These are phyloP conservation scores for Colletotrichum sansevieriae DNA, from an alignment of 2,329 filamentous ascomycete genomes.

Conservation along the genomic window DNA sequence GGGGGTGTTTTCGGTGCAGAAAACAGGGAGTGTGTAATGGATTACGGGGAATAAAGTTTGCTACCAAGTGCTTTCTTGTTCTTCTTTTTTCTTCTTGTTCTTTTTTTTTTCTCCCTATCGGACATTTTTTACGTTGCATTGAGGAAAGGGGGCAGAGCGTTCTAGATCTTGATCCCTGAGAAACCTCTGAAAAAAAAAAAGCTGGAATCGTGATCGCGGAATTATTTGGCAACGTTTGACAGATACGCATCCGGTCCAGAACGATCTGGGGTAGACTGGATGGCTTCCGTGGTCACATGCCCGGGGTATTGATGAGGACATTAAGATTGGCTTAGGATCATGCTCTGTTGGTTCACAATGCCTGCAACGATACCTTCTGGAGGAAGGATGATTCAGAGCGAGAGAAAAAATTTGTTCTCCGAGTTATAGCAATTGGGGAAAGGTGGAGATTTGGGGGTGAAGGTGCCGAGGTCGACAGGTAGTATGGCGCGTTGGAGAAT, in stretches of 20 bases:
- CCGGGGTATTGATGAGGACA: background rate
- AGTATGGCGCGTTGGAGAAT: conserved; percentile 33
- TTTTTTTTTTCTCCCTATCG: background rate
- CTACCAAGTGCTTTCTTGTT: background rate
- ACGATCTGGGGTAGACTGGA: too few species aligned
- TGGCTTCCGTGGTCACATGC: too few species aligned
- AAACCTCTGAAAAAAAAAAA: background rate
- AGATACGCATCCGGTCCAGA: background rate
- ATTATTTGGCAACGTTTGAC: conserved; percentile 15
- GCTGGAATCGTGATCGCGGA: background rate
- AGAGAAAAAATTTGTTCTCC: background rate
- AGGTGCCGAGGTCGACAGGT: conserved; percentile 31
- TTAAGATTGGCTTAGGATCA: background rate
- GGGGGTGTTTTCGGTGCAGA: too few species aligned
- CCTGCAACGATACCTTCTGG: background rate
- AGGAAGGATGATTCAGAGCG: too few species aligned
- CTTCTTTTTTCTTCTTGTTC: background rate
- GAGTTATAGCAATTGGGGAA: conserved; percentile 24
- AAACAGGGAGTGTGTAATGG: too few species aligned
- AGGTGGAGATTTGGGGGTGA: conserved; percentile 35
- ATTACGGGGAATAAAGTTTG: too few species aligned
- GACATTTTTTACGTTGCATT: background rate
- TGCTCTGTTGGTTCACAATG: background rate
- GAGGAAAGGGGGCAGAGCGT: background rate
- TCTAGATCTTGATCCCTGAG: conserved; percentile 26